phyloP scores from a whole-genome alignment of 2,329 filamentous ascomycete species.

The Bimuria novae-zelandiae region DNA sequence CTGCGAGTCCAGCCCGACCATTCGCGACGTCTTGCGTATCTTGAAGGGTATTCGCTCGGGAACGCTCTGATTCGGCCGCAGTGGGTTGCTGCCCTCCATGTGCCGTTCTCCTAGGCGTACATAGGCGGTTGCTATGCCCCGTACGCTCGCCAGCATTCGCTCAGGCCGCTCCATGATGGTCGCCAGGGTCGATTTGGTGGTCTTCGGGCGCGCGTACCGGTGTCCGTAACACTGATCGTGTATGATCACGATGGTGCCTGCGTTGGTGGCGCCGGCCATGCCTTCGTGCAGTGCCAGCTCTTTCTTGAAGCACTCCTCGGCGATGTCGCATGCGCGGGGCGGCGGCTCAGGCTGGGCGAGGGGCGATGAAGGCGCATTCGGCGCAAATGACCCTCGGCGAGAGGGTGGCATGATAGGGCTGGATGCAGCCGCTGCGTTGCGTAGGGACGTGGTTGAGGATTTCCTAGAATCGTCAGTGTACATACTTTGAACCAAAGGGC shows the following conservation, averaged over 20 bases:
- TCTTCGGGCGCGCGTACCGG: slow-evolving; percentile 81
- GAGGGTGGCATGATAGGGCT: slow-evolving; percentile 46
- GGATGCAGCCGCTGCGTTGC: slow-evolving; percentile 42
- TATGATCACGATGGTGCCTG: slow-evolving; percentile 78
- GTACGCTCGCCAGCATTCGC: slow-evolving; percentile 78
- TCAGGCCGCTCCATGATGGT: slow-evolving; percentile 94
- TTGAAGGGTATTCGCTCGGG: slow-evolving; percentile 74
- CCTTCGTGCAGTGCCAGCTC: slow-evolving; percentile 69
- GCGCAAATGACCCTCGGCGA: slow-evolving; percentile 52
- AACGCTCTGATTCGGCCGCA: slow-evolving; percentile 65
- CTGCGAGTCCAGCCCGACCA: slow-evolving; percentile 71
- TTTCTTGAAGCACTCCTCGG: slow-evolving; percentile 68
- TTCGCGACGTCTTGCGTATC: slow-evolving; percentile 79
- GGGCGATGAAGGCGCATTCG: slow-evolving; percentile 47
- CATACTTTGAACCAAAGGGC: background rate
- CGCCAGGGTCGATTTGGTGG: slow-evolving; percentile 70
- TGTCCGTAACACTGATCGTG: slow-evolving; percentile 97
- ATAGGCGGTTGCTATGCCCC: slow-evolving; percentile 86
- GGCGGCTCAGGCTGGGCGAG: slow-evolving; percentile 46
- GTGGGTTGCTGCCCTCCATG: slow-evolving; percentile 69
- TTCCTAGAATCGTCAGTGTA: background rate
- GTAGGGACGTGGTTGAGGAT: slow-evolving; percentile 38
- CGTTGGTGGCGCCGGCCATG: slow-evolving; percentile 34
- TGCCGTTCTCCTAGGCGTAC: slow-evolving; percentile 86
- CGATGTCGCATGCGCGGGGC: slow-evolving; percentile 62